These are phyloP conservation scores for Niebla homalea DNA, from an alignment of 495 filamentous ascomycete species.

Conservation along the genomic window DNA sequence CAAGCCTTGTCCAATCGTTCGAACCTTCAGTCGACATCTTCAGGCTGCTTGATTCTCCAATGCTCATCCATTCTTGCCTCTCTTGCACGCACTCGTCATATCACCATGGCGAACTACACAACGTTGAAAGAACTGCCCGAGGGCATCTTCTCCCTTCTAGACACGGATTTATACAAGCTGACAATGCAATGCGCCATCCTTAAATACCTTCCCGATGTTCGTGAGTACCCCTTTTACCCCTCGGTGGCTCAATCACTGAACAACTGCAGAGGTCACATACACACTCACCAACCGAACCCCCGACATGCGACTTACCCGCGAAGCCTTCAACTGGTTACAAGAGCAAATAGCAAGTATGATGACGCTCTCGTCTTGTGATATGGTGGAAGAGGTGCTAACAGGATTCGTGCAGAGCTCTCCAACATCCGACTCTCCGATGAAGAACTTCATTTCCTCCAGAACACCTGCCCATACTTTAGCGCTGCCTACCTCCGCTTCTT, in stretches of 20 bases:
- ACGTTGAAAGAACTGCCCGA: conserved; percentile 26
- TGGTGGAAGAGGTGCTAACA: not conserved
- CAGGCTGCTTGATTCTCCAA: too few relatives aligned
- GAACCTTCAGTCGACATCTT: too few relatives aligned
- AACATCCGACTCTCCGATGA: conserved; percentile 63
- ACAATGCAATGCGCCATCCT: conserved; percentile 97
- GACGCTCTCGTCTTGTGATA: not conserved
- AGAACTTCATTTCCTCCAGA: conserved; percentile 65
- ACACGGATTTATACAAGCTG: conserved; percentile 96
- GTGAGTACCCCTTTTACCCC: conserved; percentile 28
- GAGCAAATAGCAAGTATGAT: conserved; percentile 61
- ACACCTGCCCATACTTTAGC: conserved; percentile 70
- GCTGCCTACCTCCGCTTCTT: conserved; percentile 68
- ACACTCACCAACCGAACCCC: conserved; percentile 90
- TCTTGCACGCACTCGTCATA: not conserved
- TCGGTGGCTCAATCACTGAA: conserved; percentile 13
- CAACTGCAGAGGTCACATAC: conserved; percentile 57
- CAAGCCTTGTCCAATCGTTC: too few relatives aligned
- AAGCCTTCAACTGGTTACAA: conserved; percentile 74
- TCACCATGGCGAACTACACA: conserved; percentile 2
- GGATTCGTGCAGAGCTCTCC: conserved; percentile 46
- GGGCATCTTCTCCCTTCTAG: conserved; percentile 81
- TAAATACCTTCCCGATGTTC: conserved; percentile 72
- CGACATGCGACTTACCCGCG: conserved; percentile 75
- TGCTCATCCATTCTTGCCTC: not conserved